phyloP scores from a whole-genome alignment of 129 eudicot species.

The Lactuca saligna region DNA sequence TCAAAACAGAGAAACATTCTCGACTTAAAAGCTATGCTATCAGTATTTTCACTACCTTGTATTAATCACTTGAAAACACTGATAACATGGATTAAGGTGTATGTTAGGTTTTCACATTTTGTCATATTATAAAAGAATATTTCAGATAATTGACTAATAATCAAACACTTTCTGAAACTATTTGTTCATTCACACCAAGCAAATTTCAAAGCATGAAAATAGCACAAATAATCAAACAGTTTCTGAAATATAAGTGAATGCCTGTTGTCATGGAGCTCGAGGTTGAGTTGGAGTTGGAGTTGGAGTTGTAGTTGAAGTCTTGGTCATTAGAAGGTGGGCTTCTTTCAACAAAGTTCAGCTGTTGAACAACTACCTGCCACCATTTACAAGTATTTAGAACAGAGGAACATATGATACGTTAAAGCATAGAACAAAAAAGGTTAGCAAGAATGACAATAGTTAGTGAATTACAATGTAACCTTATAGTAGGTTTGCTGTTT shows the following conservation, averaged over 20 bases:
- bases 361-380: constrained; percentile 83
- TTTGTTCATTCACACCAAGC: too few relatives aligned
- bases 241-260: constrained; percentile 17
- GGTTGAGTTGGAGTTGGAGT: constrained; percentile 10
- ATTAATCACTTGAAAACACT: neutral
- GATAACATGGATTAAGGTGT: too few relatives aligned
- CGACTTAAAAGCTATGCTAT: neutral
- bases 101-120: neutral
- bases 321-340: constrained; percentile 46
- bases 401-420: neutral
- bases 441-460: neutral
- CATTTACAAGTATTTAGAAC: constrained; percentile 10
- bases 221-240: too few relatives aligned
- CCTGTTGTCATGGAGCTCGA: constrained; percentile 39
- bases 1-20: neutral
- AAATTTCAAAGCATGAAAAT: too few relatives aligned
- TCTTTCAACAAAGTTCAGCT: constrained; percentile 79
- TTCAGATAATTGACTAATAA: neutral
- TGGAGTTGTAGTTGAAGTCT: constrained; percentile 41
- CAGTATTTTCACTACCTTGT: neutral
- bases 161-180: too few relatives aligned
- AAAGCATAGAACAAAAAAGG: neutral
- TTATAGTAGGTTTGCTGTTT: constrained; percentile 82
- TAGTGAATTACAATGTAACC: constrained; percentile 36
- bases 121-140: neutral